A percentile compares a stretch with the other conserved stretches of the same genome.
Evolutionary conservation across 2,329 filamentous ascomycete species (phyloP).

Genomic region (Alternaria consortialis): DNA sequence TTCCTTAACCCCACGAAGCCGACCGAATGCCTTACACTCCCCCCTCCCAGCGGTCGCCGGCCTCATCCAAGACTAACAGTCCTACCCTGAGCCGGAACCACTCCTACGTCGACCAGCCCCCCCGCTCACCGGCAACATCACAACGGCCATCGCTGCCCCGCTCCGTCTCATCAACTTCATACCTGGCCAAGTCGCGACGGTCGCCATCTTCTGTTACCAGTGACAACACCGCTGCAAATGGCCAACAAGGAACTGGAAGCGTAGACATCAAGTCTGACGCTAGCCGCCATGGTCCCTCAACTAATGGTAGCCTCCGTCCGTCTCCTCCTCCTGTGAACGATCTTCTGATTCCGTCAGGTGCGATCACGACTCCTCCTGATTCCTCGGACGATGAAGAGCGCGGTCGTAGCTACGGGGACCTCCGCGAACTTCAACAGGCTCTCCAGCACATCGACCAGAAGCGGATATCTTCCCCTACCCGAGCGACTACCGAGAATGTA

Average conservation of each 20-base stretch:
- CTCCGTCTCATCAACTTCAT: slow-evolving; percentile 67
- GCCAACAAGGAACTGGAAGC: slow-evolving; percentile 33
- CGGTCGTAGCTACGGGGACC: slow-evolving; percentile 54
- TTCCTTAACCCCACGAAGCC: slow-evolving; percentile 44
- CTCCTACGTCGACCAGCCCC: slow-evolving; percentile 57
- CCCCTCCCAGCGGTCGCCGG: slow-evolving; percentile 71
- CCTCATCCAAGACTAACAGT: slow-evolving; percentile 63
- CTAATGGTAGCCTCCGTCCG: slow-evolving; percentile 74
- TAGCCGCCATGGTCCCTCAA: slow-evolving; percentile 27
- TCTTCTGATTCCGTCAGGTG: slow-evolving; percentile 79
- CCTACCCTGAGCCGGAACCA: slow-evolving; percentile 61
- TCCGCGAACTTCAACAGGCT: slow-evolving; percentile 79
- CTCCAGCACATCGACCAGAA: slow-evolving; percentile 80
- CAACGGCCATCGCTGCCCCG: slow-evolving; percentile 61
- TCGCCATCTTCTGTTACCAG: slow-evolving; percentile 59
- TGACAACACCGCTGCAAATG: slow-evolving; percentile 44
- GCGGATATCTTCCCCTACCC: slow-evolving; percentile 66
- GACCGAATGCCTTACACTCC: slow-evolving; percentile 87
- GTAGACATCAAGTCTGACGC: slow-evolving; percentile 33
- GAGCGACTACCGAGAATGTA: slow-evolving; percentile 33
- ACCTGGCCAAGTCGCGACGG: slow-evolving; percentile 69
- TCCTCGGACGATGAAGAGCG: slow-evolving; percentile 89
- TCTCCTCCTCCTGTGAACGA: slow-evolving; percentile 84
- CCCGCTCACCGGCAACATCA: slow-evolving; percentile 43
- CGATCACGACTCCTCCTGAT: slow-evolving; percentile 90